Evolutionary conservation across 257 asterid genomes (phyloP), one percentile per base, ranked within the genome.

Genomic region (Gardenia jasminoides): DNA sequence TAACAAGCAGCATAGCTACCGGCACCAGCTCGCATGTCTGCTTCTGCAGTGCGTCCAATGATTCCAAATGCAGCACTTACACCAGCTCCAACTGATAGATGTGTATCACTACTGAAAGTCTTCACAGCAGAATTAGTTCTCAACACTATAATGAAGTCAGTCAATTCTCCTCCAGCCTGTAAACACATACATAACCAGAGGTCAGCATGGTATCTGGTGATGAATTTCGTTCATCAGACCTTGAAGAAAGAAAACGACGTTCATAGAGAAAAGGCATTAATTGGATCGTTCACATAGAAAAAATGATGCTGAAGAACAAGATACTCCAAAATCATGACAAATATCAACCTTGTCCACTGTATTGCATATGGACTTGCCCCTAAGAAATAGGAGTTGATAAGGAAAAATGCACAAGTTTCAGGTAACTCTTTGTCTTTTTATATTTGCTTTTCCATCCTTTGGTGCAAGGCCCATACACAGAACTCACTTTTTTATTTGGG

Each of bases 121-220:
- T 85, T 89, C 76, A 96, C 92, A 36, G 98, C 99, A 64, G 91
- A 95, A 54, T 82, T 85, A 76, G 90, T 90, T 84, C 98, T 90
- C 86, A 96, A 81, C 61, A 93, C 97, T 59, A 96, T 85, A 17
- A 96, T 88, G 84, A 90, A 93, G 85, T 96, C 99, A 28, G 92
- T 92, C 83, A 96, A 86, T 88, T 93, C 99, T 83, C 99, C 99
- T 77, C 99, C 99, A 64, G 95, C 99, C 99, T 96, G 89, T 74
- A 83, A 52, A 79, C 76, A 48, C 30, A 81, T 13, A 69, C 41
- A 36, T 36, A 36, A 36, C 19, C 0, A 52, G 43, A 22, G 56
- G 59, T 44, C 15, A 31, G 15, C 65, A 30, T 20, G 56, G 9
- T 11, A 39, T 47, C 36, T 41, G 13, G 62, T 70, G n/a, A 10